A percentile compares a stretch with the other conserved stretches of the same genome.
phyloP scores from a whole-genome alignment of 2,329 filamentous ascomycete species.

The Rhinocladiella similis region DNA sequence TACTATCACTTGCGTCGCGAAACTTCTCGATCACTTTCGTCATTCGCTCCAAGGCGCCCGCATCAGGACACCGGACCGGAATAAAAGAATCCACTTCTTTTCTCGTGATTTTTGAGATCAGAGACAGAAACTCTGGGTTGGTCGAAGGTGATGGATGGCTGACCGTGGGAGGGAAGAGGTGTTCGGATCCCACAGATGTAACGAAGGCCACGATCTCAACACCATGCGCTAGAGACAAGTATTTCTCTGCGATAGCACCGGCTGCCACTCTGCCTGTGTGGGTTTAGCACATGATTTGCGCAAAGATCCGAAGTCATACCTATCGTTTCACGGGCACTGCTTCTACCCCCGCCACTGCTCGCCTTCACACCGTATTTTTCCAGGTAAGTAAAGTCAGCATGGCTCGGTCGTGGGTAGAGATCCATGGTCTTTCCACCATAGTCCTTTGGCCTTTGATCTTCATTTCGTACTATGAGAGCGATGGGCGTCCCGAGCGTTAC shows the following conservation, averaged over 20 bases:
- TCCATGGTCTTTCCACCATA: slow-evolving; percentile 87
- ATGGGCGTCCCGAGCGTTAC: slow-evolving; percentile 90
- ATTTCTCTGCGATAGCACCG: slow-evolving; percentile 91
- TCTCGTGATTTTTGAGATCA: slow-evolving; percentile 72
- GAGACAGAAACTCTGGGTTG: slow-evolving; percentile 75
- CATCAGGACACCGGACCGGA: slow-evolving; percentile 84
- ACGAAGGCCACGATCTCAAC: slow-evolving; percentile 92
- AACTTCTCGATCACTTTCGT: slow-evolving; percentile 74
- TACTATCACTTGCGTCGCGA: slow-evolving; percentile 79
- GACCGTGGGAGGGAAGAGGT: slow-evolving; percentile 58
- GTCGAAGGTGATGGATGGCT: slow-evolving; percentile 42
- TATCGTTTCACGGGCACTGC: slow-evolving; percentile 92
- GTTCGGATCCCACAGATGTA: slow-evolving; percentile 76
- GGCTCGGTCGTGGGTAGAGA: slow-evolving; percentile 82
- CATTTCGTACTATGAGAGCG: slow-evolving; percentile 80
- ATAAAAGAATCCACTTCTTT: slow-evolving; percentile 76
- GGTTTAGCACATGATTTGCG: neutral
- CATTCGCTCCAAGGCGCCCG: slow-evolving; percentile 67
- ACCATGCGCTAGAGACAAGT: slow-evolving; percentile 74
- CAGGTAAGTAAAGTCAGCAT: slow-evolving; percentile 95
- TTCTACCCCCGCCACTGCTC: slow-evolving; percentile 83
- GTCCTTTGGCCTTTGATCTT: slow-evolving; percentile 90
- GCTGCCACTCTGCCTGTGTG: slow-evolving; percentile 75
- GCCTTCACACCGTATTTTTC: slow-evolving; percentile 97
- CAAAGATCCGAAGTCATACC: slow-evolving; percentile 46